Evolutionary conservation across 768 basidiomycete species (phyloP).

Genomic region (Hortiboletus campestris): DNA sequence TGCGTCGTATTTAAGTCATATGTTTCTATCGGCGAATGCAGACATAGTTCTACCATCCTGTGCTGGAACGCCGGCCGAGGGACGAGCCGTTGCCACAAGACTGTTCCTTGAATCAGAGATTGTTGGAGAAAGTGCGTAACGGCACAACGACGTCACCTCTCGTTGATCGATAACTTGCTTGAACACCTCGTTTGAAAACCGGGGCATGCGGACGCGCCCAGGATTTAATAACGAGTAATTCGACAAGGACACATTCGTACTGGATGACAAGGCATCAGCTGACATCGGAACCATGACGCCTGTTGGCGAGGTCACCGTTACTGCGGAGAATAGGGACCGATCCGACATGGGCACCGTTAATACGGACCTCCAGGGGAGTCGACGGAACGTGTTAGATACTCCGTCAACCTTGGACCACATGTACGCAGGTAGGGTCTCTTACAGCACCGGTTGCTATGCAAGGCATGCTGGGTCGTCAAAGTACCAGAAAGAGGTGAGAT

Average conservation of each 20-base stretch:
- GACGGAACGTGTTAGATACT: background rate
- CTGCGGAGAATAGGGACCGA: constrained; percentile 2
- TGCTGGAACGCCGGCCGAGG: constrained; percentile 2
- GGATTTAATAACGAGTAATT: background rate
- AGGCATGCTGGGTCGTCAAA: background rate
- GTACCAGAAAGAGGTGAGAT: background rate
- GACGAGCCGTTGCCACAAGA: background rate
- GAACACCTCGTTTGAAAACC: constrained; percentile 21
- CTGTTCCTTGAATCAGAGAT: constrained; percentile 1
- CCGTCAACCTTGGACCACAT: constrained; percentile 7
- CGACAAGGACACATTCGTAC: background rate
- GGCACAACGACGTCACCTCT: background rate
- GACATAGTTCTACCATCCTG: background rate
- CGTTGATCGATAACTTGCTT: constrained; percentile 14
- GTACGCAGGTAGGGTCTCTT: background rate
- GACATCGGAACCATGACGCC: constrained; percentile 1
- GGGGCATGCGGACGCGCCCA: constrained; percentile 8
- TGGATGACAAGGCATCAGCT: background rate
- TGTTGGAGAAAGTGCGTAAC: background rate
- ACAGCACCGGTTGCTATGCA: background rate
- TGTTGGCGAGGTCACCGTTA: background rate
- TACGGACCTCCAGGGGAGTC: background rate
- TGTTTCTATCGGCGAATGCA: constrained; percentile 6
- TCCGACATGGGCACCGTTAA: background rate
- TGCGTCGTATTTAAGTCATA: constrained; percentile 26